Evolutionary conservation across 2,329 filamentous ascomycete genomes (phyloP).

Genomic region (Cladosporium halotolerans): DNA sequence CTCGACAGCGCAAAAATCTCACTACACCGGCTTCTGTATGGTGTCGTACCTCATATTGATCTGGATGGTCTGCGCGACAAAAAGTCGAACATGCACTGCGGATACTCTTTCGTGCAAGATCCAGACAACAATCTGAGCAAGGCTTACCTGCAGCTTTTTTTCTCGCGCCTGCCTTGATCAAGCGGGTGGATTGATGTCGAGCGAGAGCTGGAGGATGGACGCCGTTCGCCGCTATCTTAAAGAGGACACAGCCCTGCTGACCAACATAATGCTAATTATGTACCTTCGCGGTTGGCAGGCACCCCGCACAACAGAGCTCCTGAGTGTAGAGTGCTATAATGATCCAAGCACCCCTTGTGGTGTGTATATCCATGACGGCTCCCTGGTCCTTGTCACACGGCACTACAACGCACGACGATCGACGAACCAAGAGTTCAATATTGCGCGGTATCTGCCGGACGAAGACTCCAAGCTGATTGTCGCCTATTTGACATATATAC

Average conservation of each 20-base stretch:
- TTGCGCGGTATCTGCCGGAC: slow-evolving; percentile 1
- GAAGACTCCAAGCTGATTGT: background rate
- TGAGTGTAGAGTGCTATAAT: background rate
- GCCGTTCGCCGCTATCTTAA: background rate
- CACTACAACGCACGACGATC: background rate
- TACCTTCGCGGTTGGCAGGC: background rate
- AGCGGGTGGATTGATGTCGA: background rate
- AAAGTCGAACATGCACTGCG: background rate
- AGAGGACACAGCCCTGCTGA: background rate
- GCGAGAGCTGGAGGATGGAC: background rate
- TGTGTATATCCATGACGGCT: background rate
- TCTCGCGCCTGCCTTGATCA: background rate
- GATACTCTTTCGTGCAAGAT: slow-evolving; percentile 9
- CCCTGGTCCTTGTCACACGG: background rate
- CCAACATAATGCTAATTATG: background rate
- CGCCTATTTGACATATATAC: background rate
- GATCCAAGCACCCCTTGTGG: background rate
- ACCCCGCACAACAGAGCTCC: background rate
- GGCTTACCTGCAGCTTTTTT: background rate
- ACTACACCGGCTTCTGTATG: slow-evolving; percentile 6
- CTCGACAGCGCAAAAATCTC: background rate
- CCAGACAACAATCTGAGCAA: slow-evolving; percentile 5
- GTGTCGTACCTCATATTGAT: background rate
- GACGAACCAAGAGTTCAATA: slow-evolving; percentile 9
- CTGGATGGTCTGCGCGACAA: background rate